Base-by-base conservation (phyloP, 2,329 filamentous ascomycete genomes). In the Sclerotiophoma versabilis region DNA sequence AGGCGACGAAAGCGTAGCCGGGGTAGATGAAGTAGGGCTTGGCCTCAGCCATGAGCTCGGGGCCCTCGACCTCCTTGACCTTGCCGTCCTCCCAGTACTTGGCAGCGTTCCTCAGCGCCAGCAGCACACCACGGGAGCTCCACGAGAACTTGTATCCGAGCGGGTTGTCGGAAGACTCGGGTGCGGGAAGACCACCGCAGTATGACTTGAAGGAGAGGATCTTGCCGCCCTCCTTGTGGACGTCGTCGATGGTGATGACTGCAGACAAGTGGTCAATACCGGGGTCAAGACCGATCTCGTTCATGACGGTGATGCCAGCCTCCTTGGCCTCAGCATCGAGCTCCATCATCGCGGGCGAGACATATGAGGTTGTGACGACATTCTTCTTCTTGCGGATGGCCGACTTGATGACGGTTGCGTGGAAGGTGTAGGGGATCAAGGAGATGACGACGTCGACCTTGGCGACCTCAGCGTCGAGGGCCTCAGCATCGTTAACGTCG, bases 291-390 rank as follows among this genome's bases (percentile, higher is more conserved):
- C 68, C 69, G 47, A 75, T 74, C 66, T 98, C 93, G 79, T 98
- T 97, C 90, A 97, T 93, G 73, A 97, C 93, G 10, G 92, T 96
- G 74, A 97, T 97, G 58, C 92, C 93, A 15, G 93, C 93, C 60
- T 89, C 90, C 83, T 96, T 96, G 75, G 84, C 87, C 67, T 89
- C 81, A 68, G 87, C 81, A 70, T 97, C 89, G 44, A 98, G 86
- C 81, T 93, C 93, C 79, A 88, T 78, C 92, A 97, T 97, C 62
- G 91, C 91, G 3, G 92, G 92, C 4, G 91, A 96, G 64, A 96
- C 90, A 74, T 98, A 98, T 63, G 87, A 92, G 25, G 93, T 97
- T 54, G 93, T 97, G 71, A 98, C 93, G 57, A 98, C 92, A 81
- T 98, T 81, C 84, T 93, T 96, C 90, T 96, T 97, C 70, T 88